Conservation (phyloP, 768 basidiomycete genomes). For the Rhodotorula paludigena region DNA sequence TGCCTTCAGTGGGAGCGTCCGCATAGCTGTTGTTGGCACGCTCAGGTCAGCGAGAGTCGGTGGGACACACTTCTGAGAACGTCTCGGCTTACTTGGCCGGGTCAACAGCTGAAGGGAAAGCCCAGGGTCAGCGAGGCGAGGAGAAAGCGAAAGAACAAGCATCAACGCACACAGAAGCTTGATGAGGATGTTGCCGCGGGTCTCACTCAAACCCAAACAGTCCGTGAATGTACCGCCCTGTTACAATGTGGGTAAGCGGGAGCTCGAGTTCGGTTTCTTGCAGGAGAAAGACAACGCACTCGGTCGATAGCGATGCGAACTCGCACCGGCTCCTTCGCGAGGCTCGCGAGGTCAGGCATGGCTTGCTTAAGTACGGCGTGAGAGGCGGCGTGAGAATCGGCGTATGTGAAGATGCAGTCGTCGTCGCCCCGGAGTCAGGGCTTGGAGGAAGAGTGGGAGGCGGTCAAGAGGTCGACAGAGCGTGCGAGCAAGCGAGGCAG, state of each 20-base stretch:
- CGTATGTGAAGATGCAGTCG: too few relatives aligned
- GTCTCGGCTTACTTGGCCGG: neutral
- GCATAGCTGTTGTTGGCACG: too few relatives aligned
- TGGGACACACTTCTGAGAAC: neutral
- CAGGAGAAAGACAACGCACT: neutral
- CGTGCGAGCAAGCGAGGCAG: too few relatives aligned
- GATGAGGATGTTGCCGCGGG: conserved; percentile 21
- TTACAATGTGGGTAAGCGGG: neutral
- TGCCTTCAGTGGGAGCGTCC: too few relatives aligned
- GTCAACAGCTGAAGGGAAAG: neutral
- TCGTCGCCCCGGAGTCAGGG: too few relatives aligned
- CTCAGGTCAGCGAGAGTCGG: too few relatives aligned
- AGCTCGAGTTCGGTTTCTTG: neutral
- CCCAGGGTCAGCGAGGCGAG: neutral
- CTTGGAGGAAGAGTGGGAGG: too few relatives aligned
- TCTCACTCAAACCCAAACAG: conserved; percentile 12
- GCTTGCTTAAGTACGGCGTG: too few relatives aligned
- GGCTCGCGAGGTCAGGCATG: too few relatives aligned
- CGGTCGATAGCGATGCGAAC: neutral
- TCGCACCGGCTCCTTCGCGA: too few relatives aligned
- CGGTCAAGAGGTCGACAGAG: too few relatives aligned
- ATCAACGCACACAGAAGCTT: conserved; percentile 18
- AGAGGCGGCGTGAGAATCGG: too few relatives aligned
- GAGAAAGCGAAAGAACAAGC: neutral
- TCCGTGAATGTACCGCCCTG: conserved; percentile 29